These are phyloP conservation scores for Sphaerulina populicola DNA, from an alignment of 2,329 filamentous ascomycete species.

Conservation along the genomic window DNA sequence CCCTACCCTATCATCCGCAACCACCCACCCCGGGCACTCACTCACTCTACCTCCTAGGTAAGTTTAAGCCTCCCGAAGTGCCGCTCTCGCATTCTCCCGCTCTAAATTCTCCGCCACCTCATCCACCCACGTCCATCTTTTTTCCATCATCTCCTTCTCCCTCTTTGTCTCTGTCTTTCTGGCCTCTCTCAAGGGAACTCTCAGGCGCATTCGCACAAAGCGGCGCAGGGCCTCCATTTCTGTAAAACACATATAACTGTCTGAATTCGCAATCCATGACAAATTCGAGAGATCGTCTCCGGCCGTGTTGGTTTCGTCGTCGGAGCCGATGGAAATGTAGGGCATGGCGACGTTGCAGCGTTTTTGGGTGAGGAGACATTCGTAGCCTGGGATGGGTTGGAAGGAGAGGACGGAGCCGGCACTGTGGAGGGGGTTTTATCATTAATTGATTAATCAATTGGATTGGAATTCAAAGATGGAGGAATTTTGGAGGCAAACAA, in stretches of 20 bases:
- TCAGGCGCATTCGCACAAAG: conserved; percentile 17
- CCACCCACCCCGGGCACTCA: no score
- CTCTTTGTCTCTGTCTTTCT: neutral
- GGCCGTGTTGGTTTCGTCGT: neutral
- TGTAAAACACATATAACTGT: conserved; percentile 26
- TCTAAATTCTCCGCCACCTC: neutral
- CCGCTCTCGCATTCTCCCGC: neutral
- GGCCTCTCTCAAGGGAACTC: neutral
- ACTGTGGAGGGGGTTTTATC: conserved; percentile 1
- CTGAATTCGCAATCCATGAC: conserved; percentile 20
- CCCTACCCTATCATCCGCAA: no score
- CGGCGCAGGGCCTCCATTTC: conserved; percentile 14
- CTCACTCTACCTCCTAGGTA: neutral
- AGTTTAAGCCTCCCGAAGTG: neutral
- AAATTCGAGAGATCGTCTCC: conserved; percentile 19
- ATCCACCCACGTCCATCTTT: neutral
- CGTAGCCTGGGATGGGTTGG: conserved; percentile 20
- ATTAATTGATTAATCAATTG: no score
- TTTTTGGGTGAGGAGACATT: conserved; percentile 28
- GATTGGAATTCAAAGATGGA: neutral
- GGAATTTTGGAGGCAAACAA: neutral
- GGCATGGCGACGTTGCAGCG: conserved; percentile 18
- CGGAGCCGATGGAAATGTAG: conserved; percentile 13
- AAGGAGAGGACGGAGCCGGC: conserved; percentile 22
- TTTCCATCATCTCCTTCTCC: neutral